Conservation (phyloP, 495 filamentous ascomycete species). For the Glarea lozoyensis region DNA sequence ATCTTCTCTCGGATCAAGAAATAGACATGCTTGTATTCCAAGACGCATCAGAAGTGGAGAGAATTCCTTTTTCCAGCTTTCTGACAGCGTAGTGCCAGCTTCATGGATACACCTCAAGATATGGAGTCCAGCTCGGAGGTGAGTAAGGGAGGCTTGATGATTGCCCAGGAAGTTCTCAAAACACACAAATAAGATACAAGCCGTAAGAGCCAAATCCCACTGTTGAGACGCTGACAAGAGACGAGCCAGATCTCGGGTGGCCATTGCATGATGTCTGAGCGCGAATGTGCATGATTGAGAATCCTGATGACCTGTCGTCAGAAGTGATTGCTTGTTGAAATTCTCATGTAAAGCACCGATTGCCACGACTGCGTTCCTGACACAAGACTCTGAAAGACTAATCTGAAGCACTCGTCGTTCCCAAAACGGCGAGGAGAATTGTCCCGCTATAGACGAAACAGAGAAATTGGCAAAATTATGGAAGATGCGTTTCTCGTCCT, state of each 20-base stretch:
- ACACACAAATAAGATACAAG: constrained; percentile 14
- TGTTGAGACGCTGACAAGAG: too few relatives aligned
- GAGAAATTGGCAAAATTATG: constrained; percentile 5
- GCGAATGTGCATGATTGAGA: constrained; percentile 4
- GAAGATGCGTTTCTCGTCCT: neutral
- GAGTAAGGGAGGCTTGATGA: constrained; percentile 7
- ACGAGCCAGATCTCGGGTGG: too few relatives aligned
- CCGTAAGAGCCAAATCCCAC: constrained; percentile 9
- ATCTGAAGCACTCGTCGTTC: constrained; percentile 27
- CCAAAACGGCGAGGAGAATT: constrained; percentile 38
- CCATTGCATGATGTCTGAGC: constrained; percentile 12
- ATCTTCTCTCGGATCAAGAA: constrained; percentile 2
- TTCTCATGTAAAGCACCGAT: constrained; percentile 2
- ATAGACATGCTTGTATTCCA: constrained; percentile 5
- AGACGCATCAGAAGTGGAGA: constrained; percentile 2
- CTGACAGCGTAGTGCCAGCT: neutral
- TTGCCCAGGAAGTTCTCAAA: constrained; percentile 12
- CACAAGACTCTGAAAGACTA: neutral
- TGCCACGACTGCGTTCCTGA: constrained; percentile 2
- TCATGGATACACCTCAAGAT: constrained; percentile 8
- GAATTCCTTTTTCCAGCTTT: constrained; percentile 2
- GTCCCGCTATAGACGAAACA: constrained; percentile 30
- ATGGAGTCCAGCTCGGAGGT: constrained; percentile 10
- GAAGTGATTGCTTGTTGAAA: neutral
- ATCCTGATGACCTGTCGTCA: neutral